Conservation (phyloP, 2,329 filamentous ascomycete genomes). For the Tolypocladium ovalisporum region DNA sequence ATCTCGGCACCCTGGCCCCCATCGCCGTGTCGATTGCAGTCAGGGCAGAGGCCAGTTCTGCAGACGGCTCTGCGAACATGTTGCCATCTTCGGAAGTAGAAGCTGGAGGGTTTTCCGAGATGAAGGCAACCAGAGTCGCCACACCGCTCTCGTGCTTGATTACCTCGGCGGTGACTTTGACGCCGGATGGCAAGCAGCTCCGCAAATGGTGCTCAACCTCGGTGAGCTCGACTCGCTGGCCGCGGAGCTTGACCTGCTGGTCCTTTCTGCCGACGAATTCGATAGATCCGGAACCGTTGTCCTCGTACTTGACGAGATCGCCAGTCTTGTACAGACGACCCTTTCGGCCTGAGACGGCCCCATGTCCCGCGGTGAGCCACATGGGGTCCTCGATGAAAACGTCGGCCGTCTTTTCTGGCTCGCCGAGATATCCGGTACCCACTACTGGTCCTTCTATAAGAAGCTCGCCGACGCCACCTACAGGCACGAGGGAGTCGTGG, state of each 20-base stretch:
- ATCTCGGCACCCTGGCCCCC: constrained; percentile 25
- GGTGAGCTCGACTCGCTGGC: constrained; percentile 51
- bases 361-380: constrained; percentile 35
- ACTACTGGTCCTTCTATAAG: constrained; percentile 49
- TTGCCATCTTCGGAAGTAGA: constrained; percentile 4
- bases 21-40: constrained; percentile 19
- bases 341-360: constrained; percentile 20
- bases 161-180: constrained; percentile 36
- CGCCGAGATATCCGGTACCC: constrained; percentile 49
- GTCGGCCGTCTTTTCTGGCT: constrained; percentile 43
- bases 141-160: constrained; percentile 33
- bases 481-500: constrained; percentile 32
- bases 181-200: constrained; percentile 28
- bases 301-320: constrained; percentile 44
- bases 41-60: constrained; percentile 19
- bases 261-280: constrained; percentile 53
- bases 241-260: constrained; percentile 56
- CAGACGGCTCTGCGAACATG: constrained; percentile 17
- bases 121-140: constrained; percentile 34
- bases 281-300: constrained; percentile 41
- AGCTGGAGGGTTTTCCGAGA: constrained; percentile 17
- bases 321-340: constrained; percentile 48
- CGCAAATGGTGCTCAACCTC: constrained; percentile 40
- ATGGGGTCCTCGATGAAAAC: constrained; percentile 45
- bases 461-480: constrained; percentile 41